These are phyloP conservation scores for Monotropa hypopitys DNA, from an alignment of 179 eudicot species.

Conservation along the genomic window DNA sequence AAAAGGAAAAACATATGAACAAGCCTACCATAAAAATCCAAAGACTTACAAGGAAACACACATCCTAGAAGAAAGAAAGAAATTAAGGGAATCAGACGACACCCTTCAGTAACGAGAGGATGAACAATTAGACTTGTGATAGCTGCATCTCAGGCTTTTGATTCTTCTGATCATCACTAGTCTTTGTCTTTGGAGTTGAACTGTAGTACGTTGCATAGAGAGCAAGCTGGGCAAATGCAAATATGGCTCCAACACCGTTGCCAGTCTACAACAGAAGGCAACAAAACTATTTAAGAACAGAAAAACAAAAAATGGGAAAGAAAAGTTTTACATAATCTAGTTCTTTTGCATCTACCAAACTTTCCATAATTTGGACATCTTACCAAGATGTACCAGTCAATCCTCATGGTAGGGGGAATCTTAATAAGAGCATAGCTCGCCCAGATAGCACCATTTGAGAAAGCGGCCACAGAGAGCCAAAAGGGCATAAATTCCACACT, in stretches of 20 bases:
- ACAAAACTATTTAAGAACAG: neutral
- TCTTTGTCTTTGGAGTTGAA: neutral
- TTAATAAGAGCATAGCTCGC: slow-evolving; percentile 3
- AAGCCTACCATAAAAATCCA: neutral
- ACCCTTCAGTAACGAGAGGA: neutral
- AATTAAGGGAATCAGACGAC: no score
- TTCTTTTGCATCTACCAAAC: neutral
- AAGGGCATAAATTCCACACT: slow-evolving; percentile 31
- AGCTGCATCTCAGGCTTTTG: slow-evolving; percentile 6
- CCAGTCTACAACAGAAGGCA: slow-evolving; percentile 1
- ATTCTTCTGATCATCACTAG: neutral
- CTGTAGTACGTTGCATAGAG: neutral
- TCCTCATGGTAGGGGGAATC: neutral
- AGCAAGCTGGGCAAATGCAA: slow-evolving; percentile 6
- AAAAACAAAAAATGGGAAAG: neutral
- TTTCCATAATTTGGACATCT: neutral
- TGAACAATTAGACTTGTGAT: neutral
- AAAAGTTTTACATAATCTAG: neutral
- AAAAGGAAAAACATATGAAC: neutral
- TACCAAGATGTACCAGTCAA: slow-evolving; percentile 23
- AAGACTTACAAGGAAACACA: no score
- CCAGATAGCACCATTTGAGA: slow-evolving; percentile 22
- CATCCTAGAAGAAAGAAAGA: neutral
- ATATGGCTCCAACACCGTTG: slow-evolving; percentile 5
- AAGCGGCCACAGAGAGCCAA: slow-evolving; percentile 10